These are phyloP conservation scores for Neurospora tetraspora DNA, from an alignment of 495 filamentous ascomycete species.

Conservation along the genomic window DNA sequence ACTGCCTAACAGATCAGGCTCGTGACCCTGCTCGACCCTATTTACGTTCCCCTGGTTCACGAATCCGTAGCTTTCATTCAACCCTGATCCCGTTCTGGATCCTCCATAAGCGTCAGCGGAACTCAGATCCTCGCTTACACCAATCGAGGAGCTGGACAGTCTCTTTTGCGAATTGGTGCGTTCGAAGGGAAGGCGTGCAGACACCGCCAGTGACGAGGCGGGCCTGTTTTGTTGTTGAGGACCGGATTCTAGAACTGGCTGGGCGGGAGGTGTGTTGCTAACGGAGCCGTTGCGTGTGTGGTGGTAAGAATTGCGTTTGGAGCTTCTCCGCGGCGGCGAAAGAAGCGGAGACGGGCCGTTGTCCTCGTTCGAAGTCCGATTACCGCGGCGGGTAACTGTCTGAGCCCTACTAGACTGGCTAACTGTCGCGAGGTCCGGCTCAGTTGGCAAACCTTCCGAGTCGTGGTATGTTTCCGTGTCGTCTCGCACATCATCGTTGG, in stretches of 20 bases:
- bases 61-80: conserved; percentile 47
- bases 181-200: conserved; percentile 51
- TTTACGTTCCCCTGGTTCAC: conserved; percentile 61
- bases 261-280: conserved; percentile 7
- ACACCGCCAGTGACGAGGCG: not conserved
- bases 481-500: conserved; percentile 24
- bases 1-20: conserved; percentile 32
- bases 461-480: conserved; percentile 28
- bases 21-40: conserved; percentile 35
- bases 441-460: not conserved
- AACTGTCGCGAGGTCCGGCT: not conserved
- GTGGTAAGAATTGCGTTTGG: conserved; percentile 39
- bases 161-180: conserved; percentile 43
- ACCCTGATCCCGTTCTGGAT: conserved; percentile 2
- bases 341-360: conserved; percentile 16
- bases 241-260: not conserved
- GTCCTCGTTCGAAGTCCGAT: conserved; percentile 30
- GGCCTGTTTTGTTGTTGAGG: not conserved
- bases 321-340: conserved; percentile 47
- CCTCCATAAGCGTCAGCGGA: conserved; percentile 19
- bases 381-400: not conserved
- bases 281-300: conserved; percentile 11
- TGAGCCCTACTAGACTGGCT: not conserved
- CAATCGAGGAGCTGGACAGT: conserved; percentile 36
- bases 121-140: conserved; percentile 36